A percentile compares a stretch with the other conserved stretches of the same genome.
phyloP scores from a whole-genome alignment of 2,329 filamentous ascomycete species.

The Blumeriella jaapii region DNA sequence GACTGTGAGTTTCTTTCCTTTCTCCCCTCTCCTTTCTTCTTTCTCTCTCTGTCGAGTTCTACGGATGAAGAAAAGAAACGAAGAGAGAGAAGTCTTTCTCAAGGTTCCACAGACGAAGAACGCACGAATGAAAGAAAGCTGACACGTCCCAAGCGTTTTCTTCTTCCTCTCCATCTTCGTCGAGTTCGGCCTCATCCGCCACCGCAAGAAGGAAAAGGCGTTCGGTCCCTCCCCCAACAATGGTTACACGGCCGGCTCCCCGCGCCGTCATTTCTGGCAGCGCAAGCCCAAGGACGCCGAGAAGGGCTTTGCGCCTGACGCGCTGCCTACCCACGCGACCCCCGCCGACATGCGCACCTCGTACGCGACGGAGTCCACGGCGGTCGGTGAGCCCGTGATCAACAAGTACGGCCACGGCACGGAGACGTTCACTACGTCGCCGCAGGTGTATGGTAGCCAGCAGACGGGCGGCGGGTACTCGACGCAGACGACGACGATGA shows the following conservation, averaged over 20 bases:
- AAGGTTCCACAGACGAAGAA: too few species aligned
- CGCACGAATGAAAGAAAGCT: too few species aligned
- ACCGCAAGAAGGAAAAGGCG: slow-evolving; percentile 64
- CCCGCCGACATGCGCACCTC: slow-evolving; percentile 27
- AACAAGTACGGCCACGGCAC: slow-evolving; percentile 11
- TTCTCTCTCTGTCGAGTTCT: background rate
- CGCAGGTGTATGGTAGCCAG: background rate
- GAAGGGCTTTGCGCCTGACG: slow-evolving; percentile 25
- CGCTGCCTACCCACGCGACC: slow-evolving; percentile 30
- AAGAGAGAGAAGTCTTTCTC: too few species aligned
- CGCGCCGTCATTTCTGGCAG: slow-evolving; percentile 29
- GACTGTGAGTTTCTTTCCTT: slow-evolving; percentile 44
- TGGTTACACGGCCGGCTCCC: slow-evolving; percentile 53
- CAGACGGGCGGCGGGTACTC: background rate
- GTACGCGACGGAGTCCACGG: slow-evolving; percentile 23
- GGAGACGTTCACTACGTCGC: background rate
- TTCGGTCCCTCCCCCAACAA: slow-evolving; percentile 55
- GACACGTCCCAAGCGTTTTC: too few species aligned
- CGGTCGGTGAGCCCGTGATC: slow-evolving; percentile 11
- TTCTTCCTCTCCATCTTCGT: slow-evolving; percentile 62
- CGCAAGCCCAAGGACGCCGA: slow-evolving; percentile 18
- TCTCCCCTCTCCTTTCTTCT: background rate
- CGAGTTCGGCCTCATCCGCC: slow-evolving; percentile 55
- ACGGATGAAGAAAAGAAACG: slow-evolving; percentile 4
- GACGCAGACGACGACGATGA: background rate